phyloP scores from a whole-genome alignment of 345 rosid species.

The Euphorbia tirucalli region DNA sequence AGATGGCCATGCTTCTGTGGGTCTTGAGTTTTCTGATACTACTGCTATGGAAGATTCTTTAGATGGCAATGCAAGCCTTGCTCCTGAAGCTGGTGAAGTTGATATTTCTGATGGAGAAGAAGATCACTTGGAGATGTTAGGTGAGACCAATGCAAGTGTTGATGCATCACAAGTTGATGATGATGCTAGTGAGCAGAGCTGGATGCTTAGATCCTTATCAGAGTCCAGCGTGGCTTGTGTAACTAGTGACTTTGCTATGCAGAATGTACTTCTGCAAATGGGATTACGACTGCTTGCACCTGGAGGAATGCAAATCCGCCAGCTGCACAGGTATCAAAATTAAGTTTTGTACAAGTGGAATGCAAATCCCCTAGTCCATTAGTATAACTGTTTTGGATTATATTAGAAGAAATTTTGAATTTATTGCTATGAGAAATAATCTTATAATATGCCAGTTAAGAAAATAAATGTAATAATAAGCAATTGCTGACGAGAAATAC shows the following conservation, averaged over 20 bases:
- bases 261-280: conserved; percentile 94
- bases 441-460: background rate
- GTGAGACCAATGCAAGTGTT: conserved; percentile 50
- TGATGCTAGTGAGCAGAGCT: conserved; percentile 77
- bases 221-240: conserved; percentile 96
- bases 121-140: conserved; percentile 46
- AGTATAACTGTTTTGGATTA: background rate
- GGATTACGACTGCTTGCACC: conserved; percentile 89
- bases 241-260: conserved; percentile 93
- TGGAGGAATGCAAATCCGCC: conserved; percentile 87
- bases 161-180: conserved; percentile 63
- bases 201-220: conserved; percentile 78
- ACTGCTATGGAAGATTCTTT: conserved; percentile 14
- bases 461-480: background rate
- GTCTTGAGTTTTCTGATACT: conserved; percentile 12
- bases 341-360: background rate
- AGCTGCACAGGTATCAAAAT: conserved; percentile 64
- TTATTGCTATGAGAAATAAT: background rate
- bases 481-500: background rate
- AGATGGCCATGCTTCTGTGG: conserved; percentile 19
- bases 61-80: conserved; percentile 24
- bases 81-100: conserved; percentile 28
- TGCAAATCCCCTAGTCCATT: background rate
- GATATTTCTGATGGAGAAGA: conserved; percentile 32
- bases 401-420: background rate